Evolutionary conservation across 345 rosid genomes (phyloP), one percentile per base, ranked within the genome.

Genomic region (Brassica incana): DNA sequence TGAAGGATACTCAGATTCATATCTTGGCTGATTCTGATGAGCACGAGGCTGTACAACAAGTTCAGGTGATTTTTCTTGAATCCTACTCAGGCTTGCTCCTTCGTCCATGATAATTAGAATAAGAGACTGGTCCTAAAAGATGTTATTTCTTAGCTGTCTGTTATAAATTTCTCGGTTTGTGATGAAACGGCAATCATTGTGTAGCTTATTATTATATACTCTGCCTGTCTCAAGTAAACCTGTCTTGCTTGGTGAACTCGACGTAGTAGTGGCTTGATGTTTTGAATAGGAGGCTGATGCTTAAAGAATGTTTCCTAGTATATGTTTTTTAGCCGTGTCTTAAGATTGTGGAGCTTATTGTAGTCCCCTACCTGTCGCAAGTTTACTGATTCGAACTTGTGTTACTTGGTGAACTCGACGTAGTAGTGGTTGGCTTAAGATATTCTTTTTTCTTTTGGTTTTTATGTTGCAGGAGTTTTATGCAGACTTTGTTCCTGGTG

Each of bases 401-500:
- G 48, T 27, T 27, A 2, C 29, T 27, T 27, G 29, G 29, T 27
- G 29, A 27, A 27, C 29, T 27, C 29, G 29, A 27, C 29, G 29
- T 27, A 27, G 29, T 27, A 27, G 29, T 27, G 29, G 29, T 27
- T 27, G 29, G 29, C 29, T 27, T 27, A 27, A 27, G 29, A 27
- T 27, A 27, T 27, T 27, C 29, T 27, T 27, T 27, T 27, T 27
- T 27, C 29, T 27, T 27, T 27, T 27, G 29, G 48, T 59, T 50
- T 50, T 4, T 12, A 38, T 81, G 45, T 83, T 87, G 87, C 91
- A 93, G 99, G 99, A 95, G 85, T 91, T 82, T 74, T 95, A 90
- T 87, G 98, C 97, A 69, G 99, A 95, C 83, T 95, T 95, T 84
- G 89, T 93, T 76, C 89, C 98, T 2, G 50, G 84, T 77, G 98